Evolutionary conservation across 352 stramenopile species (phyloP).

Genomic region (Globisporangium rhizosaccharum): DNA sequence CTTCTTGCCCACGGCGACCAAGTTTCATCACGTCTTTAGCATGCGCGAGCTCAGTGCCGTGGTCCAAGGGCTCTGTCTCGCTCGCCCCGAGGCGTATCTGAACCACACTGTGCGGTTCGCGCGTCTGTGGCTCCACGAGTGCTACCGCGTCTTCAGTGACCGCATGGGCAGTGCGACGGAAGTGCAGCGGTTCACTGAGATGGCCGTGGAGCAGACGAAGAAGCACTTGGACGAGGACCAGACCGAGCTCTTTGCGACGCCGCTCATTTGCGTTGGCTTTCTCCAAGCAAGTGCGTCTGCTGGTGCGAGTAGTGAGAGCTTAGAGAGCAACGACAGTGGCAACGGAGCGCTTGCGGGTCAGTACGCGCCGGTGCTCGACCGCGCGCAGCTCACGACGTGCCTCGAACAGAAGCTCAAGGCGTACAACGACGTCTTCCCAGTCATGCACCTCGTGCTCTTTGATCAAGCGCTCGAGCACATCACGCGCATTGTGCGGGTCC

Average conservation of each 20-base stretch:
- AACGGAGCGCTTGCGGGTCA: slow-evolving; percentile 11
- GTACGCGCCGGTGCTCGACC: slow-evolving; percentile 54
- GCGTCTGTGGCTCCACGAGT: slow-evolving; percentile 90
- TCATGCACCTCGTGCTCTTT: slow-evolving; percentile 92
- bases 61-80: slow-evolving; percentile 81
- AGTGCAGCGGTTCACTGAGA: slow-evolving; percentile 71
- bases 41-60: slow-evolving; percentile 85
- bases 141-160: slow-evolving; percentile 89
- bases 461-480: slow-evolving; percentile 89
- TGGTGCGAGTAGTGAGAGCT: not conserved
- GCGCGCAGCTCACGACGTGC: slow-evolving; percentile 36
- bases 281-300: slow-evolving; percentile 15
- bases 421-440: slow-evolving; percentile 92
- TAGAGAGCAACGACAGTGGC: slow-evolving; percentile 5
- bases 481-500: slow-evolving; percentile 80
- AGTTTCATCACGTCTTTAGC: slow-evolving; percentile 93
- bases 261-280: slow-evolving; percentile 74
- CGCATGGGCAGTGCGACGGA: slow-evolving; percentile 77
- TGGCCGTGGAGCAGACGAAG: slow-evolving; percentile 83
- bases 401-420: slow-evolving; percentile 63
- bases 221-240: slow-evolving; percentile 84
- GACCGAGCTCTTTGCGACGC: slow-evolving; percentile 57
- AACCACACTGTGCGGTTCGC: slow-evolving; percentile 60
- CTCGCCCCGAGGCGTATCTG: slow-evolving; percentile 55
- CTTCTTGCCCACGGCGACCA: slow-evolving; percentile 88